Conservation (phyloP, 345 rosid genomes). For the Acer negundo region DNA sequence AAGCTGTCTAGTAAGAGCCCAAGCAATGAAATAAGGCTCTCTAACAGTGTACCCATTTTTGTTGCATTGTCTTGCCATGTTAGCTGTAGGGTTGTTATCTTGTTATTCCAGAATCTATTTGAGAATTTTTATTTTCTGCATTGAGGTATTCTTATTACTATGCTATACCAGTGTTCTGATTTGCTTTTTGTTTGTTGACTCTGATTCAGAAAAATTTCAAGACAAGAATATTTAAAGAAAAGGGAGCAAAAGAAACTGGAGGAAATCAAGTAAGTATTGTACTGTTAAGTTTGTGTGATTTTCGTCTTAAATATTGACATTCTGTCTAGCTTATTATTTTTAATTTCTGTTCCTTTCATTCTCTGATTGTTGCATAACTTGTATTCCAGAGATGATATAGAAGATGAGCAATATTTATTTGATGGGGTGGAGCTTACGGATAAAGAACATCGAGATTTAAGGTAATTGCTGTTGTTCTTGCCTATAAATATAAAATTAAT, state of each 20-base stretch:
- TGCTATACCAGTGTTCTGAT: neutral
- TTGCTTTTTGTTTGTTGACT: conserved; percentile 22
- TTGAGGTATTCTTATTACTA: neutral
- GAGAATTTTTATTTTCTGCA: neutral
- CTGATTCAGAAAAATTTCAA: conserved; percentile 73
- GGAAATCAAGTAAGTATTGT: conserved; percentile 86
- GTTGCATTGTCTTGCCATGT: neutral
- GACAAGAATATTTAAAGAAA: conserved; percentile 90
- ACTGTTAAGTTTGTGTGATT: neutral
- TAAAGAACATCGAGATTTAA: conserved; percentile 60
- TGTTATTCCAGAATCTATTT: conserved; percentile 1
- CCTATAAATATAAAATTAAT: neutral
- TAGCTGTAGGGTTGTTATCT: neutral
- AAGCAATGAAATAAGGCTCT: too few species aligned
- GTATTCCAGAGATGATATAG: conserved; percentile 76
- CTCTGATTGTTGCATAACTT: conserved; percentile 8
- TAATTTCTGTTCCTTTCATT: neutral
- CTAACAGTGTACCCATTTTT: too few species aligned
- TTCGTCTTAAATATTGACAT: neutral
- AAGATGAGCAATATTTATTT: conserved; percentile 86
- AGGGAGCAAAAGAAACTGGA: conserved; percentile 98
- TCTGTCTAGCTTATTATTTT: neutral
- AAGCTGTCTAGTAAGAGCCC: too few species aligned
- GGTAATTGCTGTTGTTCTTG: conserved; percentile 43
- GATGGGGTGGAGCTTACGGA: conserved; percentile 74